Conservation (phyloP, 1,284 basidiomycete species). For the Malassezia sympodialis region DNA sequence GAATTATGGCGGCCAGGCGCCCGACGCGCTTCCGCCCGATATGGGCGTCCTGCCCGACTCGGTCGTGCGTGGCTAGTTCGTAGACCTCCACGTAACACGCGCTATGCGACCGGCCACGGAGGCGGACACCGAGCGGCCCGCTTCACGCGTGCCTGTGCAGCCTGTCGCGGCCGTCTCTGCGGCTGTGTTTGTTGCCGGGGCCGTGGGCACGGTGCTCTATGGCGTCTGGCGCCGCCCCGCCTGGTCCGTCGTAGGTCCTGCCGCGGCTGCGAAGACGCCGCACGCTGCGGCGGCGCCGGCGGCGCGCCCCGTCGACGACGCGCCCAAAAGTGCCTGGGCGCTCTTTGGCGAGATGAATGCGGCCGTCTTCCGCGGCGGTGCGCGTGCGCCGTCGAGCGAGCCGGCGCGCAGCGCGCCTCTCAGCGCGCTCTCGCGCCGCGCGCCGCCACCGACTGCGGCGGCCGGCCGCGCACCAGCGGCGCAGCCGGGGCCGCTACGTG, state of each 20-base stretch:
- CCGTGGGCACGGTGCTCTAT: constrained; percentile 8
- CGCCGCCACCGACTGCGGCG: background rate
- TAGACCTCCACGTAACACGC: background rate
- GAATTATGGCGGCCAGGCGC: constrained; percentile 22
- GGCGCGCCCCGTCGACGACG: background rate
- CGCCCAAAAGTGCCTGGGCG: background rate
- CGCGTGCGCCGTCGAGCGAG: background rate
- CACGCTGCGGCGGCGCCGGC: background rate
- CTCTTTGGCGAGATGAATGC: constrained; percentile 16
- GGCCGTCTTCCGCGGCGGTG: background rate
- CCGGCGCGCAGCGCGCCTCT: background rate
- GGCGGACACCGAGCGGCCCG: background rate
- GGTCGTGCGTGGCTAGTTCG: background rate
- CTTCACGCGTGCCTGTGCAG: background rate
- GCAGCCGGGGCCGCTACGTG: background rate
- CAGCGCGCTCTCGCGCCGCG: background rate
- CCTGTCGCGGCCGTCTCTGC: background rate
- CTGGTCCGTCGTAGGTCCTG: background rate
- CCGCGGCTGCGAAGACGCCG: background rate
- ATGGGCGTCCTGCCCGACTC: background rate
- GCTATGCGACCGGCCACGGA: background rate
- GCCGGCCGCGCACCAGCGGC: background rate
- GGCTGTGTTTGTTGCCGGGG: constrained; percentile 7
- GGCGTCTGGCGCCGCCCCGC: background rate
- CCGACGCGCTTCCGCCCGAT: background rate